These are phyloP conservation scores for Abrus pulchellus DNA, from an alignment of 306 rosid genomes.

Conservation along the genomic window DNA sequence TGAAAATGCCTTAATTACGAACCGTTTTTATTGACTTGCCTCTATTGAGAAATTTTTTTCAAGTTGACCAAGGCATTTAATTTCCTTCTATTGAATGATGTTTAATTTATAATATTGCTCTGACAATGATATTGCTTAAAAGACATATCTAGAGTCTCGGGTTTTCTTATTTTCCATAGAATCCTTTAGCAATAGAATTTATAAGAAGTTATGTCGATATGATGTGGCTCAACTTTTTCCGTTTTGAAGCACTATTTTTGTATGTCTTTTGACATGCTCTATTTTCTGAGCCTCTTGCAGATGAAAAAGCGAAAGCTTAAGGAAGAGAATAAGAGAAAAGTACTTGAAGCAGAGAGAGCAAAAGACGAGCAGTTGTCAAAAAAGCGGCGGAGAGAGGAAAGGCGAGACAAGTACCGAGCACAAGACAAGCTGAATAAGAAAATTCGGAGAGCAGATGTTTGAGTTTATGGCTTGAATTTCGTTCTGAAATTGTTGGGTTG, in stretches of 20 bases:
- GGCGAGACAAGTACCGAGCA: slow-evolving; percentile 74
- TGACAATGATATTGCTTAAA: slow-evolving; percentile 1
- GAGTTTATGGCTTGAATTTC: slow-evolving; percentile 11
- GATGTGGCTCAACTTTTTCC: neutral
- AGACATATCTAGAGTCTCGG: neutral
- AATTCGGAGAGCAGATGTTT: slow-evolving; percentile 60
- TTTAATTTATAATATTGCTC: neutral
- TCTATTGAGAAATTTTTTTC: neutral
- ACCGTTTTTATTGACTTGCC: slow-evolving; percentile 6
- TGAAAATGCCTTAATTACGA: neutral
- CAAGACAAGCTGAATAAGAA: slow-evolving; percentile 78
- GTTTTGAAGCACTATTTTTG: slow-evolving; percentile 1
- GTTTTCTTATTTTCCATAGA: neutral
- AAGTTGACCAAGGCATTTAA: neutral
- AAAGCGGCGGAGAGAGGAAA: slow-evolving; percentile 91
- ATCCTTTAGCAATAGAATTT: slow-evolving; percentile 5
- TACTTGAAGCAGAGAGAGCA: slow-evolving; percentile 63
- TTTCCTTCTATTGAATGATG: neutral
- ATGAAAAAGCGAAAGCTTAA: slow-evolving; percentile 75
- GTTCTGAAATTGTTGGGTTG: slow-evolving; percentile 9
- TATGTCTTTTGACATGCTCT: neutral
- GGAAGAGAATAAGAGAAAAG: slow-evolving; percentile 74
- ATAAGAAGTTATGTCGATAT: neutral
- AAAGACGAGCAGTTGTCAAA: slow-evolving; percentile 70
- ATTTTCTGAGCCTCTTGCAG: slow-evolving; percentile 54